Conservation (phyloP, 108 stramenopile species). For the Cyclotella atomus region DNA sequence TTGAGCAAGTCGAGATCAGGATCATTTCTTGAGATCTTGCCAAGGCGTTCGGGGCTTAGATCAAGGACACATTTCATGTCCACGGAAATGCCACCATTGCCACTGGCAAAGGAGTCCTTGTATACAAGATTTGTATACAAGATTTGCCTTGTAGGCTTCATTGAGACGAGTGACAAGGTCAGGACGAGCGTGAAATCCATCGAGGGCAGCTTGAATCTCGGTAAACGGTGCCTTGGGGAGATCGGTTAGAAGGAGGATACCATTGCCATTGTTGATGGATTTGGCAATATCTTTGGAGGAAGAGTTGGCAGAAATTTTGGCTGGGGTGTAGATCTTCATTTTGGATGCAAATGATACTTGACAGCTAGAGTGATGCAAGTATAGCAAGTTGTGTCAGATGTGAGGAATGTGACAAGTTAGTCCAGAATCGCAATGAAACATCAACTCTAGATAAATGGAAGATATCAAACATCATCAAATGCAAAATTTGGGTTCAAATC, state of each 20-base stretch:
- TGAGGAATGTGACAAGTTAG: too few species aligned
- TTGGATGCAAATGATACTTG: too few species aligned
- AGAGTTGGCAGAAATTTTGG: not conserved
- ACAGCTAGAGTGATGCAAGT: too few species aligned
- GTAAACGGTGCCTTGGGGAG: slow-evolving; percentile 6
- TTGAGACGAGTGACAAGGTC: slow-evolving; percentile 22
- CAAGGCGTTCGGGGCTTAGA: slow-evolving; percentile 37
- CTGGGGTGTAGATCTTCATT: not conserved
- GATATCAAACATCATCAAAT: too few species aligned
- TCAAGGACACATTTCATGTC: slow-evolving; percentile 37
- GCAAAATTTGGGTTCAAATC: too few species aligned
- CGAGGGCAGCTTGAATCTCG: not conserved
- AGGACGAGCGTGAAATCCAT: not conserved
- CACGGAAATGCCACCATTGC: slow-evolving; percentile 15
- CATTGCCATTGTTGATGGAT: slow-evolving; percentile 9
- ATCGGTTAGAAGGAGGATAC: not conserved
- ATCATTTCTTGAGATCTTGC: slow-evolving; percentile 12
- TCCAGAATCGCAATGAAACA: too few species aligned
- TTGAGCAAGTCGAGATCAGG: slow-evolving; percentile 16
- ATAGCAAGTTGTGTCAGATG: too few species aligned
- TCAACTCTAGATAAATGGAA: too few species aligned
- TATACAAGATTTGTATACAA: slow-evolving; percentile 20
- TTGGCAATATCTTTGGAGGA: not conserved
- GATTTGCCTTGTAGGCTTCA: slow-evolving; percentile 14
- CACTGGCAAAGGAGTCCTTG: slow-evolving; percentile 28